Conservation (phyloP, 108 stramenopile species). For the Mayamaea pseudoterrestris region DNA sequence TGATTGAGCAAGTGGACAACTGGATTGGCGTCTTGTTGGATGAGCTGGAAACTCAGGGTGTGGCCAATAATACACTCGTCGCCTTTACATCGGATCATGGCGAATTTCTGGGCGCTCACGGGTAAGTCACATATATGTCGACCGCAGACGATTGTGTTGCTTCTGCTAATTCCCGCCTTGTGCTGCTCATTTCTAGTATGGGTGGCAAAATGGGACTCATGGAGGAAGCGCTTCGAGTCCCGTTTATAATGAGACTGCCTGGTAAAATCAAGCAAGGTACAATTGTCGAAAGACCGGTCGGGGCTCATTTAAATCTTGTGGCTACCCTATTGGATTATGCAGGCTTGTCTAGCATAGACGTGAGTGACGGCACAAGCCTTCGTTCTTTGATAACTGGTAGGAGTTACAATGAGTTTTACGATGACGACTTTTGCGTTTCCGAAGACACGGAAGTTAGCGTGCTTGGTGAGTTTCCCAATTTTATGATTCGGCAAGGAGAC, state of each 20-base stretch:
- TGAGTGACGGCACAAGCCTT: slow-evolving; percentile 9
- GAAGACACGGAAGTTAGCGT: slow-evolving; percentile 4
- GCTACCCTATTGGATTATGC: slow-evolving; percentile 15
- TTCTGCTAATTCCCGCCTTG: too few species aligned
- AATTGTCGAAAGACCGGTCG: too few species aligned
- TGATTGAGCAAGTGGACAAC: slow-evolving; percentile 4
- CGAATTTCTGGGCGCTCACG: slow-evolving; percentile 21
- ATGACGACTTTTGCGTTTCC: slow-evolving; percentile 8
- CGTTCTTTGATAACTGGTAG: slow-evolving; percentile 8
- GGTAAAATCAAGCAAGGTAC: too few species aligned
- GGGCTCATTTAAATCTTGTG: slow-evolving; percentile 10
- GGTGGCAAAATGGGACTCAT: too few species aligned
- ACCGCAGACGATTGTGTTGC: not conserved
- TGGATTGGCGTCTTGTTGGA: slow-evolving; percentile 3
- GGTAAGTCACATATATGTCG: not conserved
- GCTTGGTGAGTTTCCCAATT: slow-evolving; percentile 8
- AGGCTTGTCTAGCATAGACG: not conserved
- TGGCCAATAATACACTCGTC: slow-evolving; percentile 12
- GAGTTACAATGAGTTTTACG: slow-evolving; percentile 3
- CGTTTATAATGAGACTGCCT: too few species aligned
- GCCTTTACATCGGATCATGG: slow-evolving; percentile 19
- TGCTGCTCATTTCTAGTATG: too few species aligned
- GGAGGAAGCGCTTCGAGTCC: too few species aligned
- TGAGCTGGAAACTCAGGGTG: too few species aligned
- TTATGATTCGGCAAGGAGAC: slow-evolving; percentile 15